Conservation (phyloP, 306 rosid species). For the Senna tora region DNA sequence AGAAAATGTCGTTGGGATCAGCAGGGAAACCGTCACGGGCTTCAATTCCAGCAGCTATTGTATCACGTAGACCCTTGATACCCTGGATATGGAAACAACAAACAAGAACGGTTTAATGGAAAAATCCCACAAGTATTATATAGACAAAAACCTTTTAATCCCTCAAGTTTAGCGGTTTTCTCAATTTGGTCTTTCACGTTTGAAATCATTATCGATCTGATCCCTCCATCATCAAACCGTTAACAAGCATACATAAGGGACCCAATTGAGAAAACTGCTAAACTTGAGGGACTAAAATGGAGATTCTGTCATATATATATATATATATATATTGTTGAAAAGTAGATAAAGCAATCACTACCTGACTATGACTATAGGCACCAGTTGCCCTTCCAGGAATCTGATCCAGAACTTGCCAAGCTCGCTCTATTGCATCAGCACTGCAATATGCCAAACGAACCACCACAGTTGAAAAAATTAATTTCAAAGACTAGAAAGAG, state of each 20-base stretch:
- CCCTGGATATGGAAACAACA: conserved; percentile 67
- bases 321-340: neutral
- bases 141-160: too few relatives aligned
- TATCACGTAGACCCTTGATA: conserved; percentile 78
- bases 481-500: neutral
- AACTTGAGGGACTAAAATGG: too few relatives aligned
- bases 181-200: too few relatives aligned
- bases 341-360: conserved; percentile 34
- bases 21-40: conserved; percentile 85
- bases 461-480: neutral
- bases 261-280: too few relatives aligned
- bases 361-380: conserved; percentile 97
- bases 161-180: too few relatives aligned
- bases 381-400: conserved; percentile 96
- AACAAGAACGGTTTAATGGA: too few relatives aligned
- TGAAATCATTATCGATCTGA: too few relatives aligned
- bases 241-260: too few relatives aligned
- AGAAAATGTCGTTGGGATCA: conserved; percentile 74
- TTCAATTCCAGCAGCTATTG: conserved; percentile 84
- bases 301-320: too few relatives aligned
- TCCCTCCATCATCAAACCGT: too few relatives aligned
- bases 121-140: neutral
- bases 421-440: conserved; percentile 74
- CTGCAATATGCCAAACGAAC: conserved; percentile 47
- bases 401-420: conserved; percentile 80